Conservation (phyloP, 345 rosid species). For the Salix udensis region DNA sequence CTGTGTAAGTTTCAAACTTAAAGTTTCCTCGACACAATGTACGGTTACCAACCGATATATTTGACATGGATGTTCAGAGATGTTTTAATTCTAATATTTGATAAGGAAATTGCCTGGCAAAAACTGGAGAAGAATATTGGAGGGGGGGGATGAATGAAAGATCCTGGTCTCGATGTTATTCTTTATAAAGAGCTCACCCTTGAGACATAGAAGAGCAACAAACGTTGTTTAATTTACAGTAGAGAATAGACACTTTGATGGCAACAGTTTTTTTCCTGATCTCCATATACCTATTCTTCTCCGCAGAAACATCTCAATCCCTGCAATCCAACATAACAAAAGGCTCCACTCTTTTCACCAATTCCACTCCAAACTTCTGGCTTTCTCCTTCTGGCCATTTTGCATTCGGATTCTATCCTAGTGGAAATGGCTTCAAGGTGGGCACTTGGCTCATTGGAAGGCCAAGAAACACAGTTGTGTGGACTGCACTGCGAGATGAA, state of each 20-base stretch:
- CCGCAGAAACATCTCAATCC: background rate
- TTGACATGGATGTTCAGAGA: too few relatives aligned
- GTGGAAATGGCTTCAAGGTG: background rate
- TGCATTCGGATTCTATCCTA: constrained; percentile 1
- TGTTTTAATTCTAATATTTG: too few relatives aligned
- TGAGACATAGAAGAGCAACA: background rate
- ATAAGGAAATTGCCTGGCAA: background rate
- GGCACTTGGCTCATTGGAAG: constrained; percentile 9
- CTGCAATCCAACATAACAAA: background rate
- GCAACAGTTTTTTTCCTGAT: background rate
- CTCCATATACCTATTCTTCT: background rate
- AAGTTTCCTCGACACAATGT: too few relatives aligned
- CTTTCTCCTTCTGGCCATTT: constrained; percentile 1
- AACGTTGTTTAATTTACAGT: background rate
- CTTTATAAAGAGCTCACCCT: background rate
- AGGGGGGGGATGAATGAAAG: background rate
- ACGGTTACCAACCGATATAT: too few relatives aligned
- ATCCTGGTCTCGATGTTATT: background rate
- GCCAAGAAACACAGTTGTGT: background rate
- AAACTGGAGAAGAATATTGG: background rate
- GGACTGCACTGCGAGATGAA: background rate
- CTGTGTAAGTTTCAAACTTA: too few relatives aligned
- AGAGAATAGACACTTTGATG: background rate
- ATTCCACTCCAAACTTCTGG: constrained; percentile 3
- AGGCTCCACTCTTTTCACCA: constrained; percentile 13